These are phyloP conservation scores for Santalum album DNA, from an alignment of 164 flowering plant genomes.

Conservation along the genomic window DNA sequence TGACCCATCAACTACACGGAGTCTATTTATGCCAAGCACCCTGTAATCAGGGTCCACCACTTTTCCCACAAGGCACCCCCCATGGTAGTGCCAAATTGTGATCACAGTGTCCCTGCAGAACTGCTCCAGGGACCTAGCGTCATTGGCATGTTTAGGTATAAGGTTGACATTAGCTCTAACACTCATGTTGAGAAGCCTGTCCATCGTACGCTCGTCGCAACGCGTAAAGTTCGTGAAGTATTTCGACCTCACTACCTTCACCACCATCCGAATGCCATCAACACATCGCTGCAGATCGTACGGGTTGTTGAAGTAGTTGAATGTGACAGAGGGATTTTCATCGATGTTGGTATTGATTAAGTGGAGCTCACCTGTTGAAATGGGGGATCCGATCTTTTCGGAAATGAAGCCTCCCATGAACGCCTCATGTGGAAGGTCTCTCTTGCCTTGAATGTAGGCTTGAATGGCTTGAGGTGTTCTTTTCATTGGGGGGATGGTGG, in stretches of 20 bases:
- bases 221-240: conserved; percentile 35
- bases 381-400: conserved; percentile 57
- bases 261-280: conserved; percentile 48
- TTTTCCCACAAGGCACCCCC: conserved; percentile 68
- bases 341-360: conserved; percentile 48
- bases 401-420: conserved; percentile 86
- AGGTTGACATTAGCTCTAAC: conserved; percentile 71
- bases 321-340: conserved; percentile 74
- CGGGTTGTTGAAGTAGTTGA: conserved; percentile 87
- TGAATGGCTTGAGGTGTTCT: conserved; percentile 39
- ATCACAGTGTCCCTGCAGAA: conserved; percentile 81
- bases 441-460: conserved; percentile 28
- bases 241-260: conserved; percentile 40
- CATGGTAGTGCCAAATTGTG: conserved; percentile 93
- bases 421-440: conserved; percentile 46
- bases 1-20: conserved; percentile 69
- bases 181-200: conserved; percentile 58
- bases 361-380: conserved; percentile 56
- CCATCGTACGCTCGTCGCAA: conserved; percentile 22
- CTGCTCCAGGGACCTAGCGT: conserved; percentile 57
- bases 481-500: conserved; percentile 64
- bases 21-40: conserved; percentile 51
- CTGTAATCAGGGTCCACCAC: conserved; percentile 44
- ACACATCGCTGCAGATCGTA: conserved; percentile 62
- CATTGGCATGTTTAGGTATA: conserved; percentile 62